Evolutionary conservation across 2,329 filamentous ascomycete species (phyloP), one percentile per base, ranked within the genome.

Genomic region (Trichothecium roseum): DNA sequence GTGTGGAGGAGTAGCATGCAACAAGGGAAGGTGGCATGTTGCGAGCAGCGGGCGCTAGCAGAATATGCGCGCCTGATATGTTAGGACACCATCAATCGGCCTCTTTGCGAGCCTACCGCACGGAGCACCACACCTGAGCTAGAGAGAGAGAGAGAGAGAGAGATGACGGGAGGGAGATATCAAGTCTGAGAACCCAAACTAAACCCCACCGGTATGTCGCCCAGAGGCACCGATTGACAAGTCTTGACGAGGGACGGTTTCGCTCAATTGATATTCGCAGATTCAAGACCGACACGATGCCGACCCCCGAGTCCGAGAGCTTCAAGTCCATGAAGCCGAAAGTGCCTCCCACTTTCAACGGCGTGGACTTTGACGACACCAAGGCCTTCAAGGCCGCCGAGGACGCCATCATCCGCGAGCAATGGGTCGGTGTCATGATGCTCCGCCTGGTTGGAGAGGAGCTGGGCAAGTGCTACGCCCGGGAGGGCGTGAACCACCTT

Each of bases 341-440:
- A 44, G 85, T 91, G 38, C 70, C 83, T 43, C 81, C 84, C 26
- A 87, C 81, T 40, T 91, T 91, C 59, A 84, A 87, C 52, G 84
- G 84, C 47, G 84, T 91, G 55, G 81, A 89, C 66, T 91, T 81
- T 66, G 80, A 88, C 46, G 82, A 91, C 65, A 86, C 79, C 57
- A 76, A 75, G 56, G 75, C 77, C 48, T 69, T 91, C 56, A 91
- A 89, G 68, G 78, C 78, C 42, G 84, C 84, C 36, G 84, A 89
- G 57, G 84, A 91, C 57, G 74, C 84, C 45, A 73, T 91, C 38
- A 74, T 91, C 50, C 73, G 84, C 43, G 84, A 91, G 65, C 84
- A 91, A 66, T 91, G 85, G 85, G 83, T 91, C 40, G 78, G 77
- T 57, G 79, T 81, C 57, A 91, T 91, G 84, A 91, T 88, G 84